A percentile compares a stretch with the other conserved stretches of the same genome.
Conservation (phyloP, 2,329 filamentous ascomycete genomes). For the Tolypocladium sp. region DNA sequence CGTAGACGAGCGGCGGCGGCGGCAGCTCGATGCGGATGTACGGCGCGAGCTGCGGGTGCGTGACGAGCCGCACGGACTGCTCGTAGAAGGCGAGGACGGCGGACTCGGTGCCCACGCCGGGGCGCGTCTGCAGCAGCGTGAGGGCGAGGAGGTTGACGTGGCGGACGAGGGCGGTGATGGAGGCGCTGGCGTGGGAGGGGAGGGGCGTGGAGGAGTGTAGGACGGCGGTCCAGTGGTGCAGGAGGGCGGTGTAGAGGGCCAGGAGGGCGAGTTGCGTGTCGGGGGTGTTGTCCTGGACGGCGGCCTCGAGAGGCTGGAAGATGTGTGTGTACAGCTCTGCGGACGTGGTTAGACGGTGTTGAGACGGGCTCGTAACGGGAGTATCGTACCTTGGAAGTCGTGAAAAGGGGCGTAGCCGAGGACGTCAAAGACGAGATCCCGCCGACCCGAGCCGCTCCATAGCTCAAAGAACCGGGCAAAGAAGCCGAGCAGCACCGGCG, state of each 20-base stretch:
- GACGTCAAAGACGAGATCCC: conserved; percentile 46
- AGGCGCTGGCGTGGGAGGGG: conserved; percentile 23
- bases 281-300: conserved; percentile 37
- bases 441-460: conserved; percentile 54
- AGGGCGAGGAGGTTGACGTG: conserved; percentile 48
- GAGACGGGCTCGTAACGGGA: not conserved
- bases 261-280: conserved; percentile 52
- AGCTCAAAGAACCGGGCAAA: conserved; percentile 42
- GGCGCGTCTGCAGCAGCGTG: conserved; percentile 47
- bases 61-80: conserved; percentile 46
- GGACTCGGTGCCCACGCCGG: conserved; percentile 35
- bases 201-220: conserved; percentile 30
- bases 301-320: conserved; percentile 42
- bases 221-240: conserved; percentile 48
- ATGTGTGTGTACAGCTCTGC: conserved; percentile 41
- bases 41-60: conserved; percentile 37
- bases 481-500: conserved; percentile 38
- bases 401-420: conserved; percentile 45
- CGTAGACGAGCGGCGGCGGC: conserved; percentile 58
- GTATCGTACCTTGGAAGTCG: conserved; percentile 43
- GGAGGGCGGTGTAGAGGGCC: conserved; percentile 55
- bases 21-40: conserved; percentile 61
- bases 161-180: conserved; percentile 31
- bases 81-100: conserved; percentile 64
- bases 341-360: not conserved